Base-by-base conservation (phyloP, 129 eudicot genomes). In the Sambucus nigra region DNA sequence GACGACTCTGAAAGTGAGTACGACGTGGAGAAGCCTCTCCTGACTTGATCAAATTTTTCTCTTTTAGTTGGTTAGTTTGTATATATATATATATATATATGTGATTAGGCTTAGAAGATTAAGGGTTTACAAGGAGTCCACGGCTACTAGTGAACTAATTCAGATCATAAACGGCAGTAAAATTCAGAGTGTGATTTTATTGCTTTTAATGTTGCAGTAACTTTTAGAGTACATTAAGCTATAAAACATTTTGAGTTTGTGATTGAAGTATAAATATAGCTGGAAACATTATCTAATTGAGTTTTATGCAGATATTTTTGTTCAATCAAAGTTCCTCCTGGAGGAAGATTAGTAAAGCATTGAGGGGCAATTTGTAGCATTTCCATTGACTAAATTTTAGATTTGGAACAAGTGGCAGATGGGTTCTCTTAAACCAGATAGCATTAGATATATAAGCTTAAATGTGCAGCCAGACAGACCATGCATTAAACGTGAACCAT, bases 11-110 rank as follows among this genome's bases (percentile, higher is more conserved):
- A 56, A 20, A 63, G 57, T 25, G 73, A 73, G 65, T 67, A 19
- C 44, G 72, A 65, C 23, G 20, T 57, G 22, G 77, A 79, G 75
- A 70, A 66, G 75, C 80, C 80, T 66, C 80, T 81, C 17, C 69
- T 80, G 63, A 49, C 63, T 38, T 75, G 54, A 45, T 23, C 46
- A 40, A 18, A 11, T 15, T 42, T 35, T 42, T 7, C 18, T 42
- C n/a, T 15, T 15, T 42, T 20, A 3, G 42, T 16, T 42, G n/a
- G 48, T 42, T 14, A 7, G 19, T 42, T 42, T 18, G 48, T 42
- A 42, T 42, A 12, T n/a, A 16, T 42, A n/a, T 15, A 42, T 0
- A 42, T 9, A 16, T 31, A 11, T 31, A 31, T 5, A 35, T 35
- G 42, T 29, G 5, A 29, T 29, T 29, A 29, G 4, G 35, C 8